Conservation (phyloP, 352 stramenopile genomes). For the Stramenopiles sp. region DNA sequence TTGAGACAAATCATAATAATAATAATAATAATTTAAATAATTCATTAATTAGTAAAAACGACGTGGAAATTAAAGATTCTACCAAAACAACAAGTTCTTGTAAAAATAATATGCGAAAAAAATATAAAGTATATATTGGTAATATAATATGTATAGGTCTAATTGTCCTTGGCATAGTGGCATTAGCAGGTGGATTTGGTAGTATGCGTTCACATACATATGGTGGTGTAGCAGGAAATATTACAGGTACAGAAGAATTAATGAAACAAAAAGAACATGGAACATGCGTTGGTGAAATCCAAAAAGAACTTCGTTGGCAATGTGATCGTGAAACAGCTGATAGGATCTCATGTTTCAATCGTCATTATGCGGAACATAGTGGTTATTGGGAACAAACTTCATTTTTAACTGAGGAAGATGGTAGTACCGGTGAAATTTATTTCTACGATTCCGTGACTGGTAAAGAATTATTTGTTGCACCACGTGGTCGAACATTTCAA, state of each 20-base stretch:
- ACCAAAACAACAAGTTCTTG: too few relatives aligned
- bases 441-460: constrained; percentile 53
- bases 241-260: constrained; percentile 15
- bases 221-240: constrained; percentile 3
- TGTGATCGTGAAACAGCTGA: constrained; percentile 37
- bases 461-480: constrained; percentile 38
- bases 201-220: background rate
- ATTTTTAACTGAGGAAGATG: constrained; percentile 15
- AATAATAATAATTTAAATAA: too few relatives aligned
- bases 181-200: too few relatives aligned
- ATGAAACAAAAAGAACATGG: constrained; percentile 42
- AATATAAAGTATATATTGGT: too few relatives aligned
- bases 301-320: constrained; percentile 38
- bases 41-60: too few relatives aligned
- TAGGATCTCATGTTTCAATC: constrained; percentile 51
- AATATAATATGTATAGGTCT: too few relatives aligned
- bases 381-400: constrained; percentile 34
- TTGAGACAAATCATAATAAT: too few relatives aligned
- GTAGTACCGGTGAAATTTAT: constrained; percentile 17
- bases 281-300: constrained; percentile 30
- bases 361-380: constrained; percentile 39
- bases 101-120: too few relatives aligned
- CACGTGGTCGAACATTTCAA: constrained; percentile 29
- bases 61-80: too few relatives aligned
- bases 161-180: too few relatives aligned